Base-by-base conservation (phyloP, 768 basidiomycete species). In the Trichaptum fuscoviolaceum region DNA sequence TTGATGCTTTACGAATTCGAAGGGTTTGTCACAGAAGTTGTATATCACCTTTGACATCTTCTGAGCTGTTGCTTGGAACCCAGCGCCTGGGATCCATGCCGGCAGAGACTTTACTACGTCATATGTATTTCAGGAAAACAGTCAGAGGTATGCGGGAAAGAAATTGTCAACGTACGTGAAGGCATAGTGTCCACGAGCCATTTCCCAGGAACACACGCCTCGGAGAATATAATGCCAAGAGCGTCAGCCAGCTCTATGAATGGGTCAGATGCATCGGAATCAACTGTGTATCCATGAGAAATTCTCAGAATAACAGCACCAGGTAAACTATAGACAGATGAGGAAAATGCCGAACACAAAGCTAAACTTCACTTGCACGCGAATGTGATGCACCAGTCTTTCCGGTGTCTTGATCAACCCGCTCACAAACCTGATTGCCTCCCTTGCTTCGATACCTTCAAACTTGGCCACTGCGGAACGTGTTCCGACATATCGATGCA, bases 161-260 rank as follows among this genome's bases (percentile, higher is more conserved):
- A 24, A n/a, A n/a, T n/a, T n/a, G 36, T 61, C 3, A n/a, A 75
- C 78, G 63, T 64, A 81, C 78, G 35, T 24, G 63, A 70, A 58
- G 77, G 77, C 66, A 83, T 73, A 58, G 77, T 65, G 57, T 80
- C 81, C 17, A 82, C 79, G 0, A 78, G 76, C 76, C 79, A 81
- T 36, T 82, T 77, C 23, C 80, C 80, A 30, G 30, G 30, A 30
- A 30, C 30, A 30, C 30, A 30, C 30, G 30, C 30, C 4, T 30
- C 30, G 4, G 30, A 30, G 30, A 30, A 30, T 30, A 30, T 30
- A 8, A 30, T 30, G 8, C 30, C 30, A 30, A 30, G 30, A 8
- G 30, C 30, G 8, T 30, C 30, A 30, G 30, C 30, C 30, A 30
- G 30, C 30, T 30, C 30, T 30, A 30, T 30, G 30, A 30, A 30